Percentiles rank a stretch among this genome's conserved stretches.
These are phyloP conservation scores for Fusarium drepaniforme DNA, from an alignment of 2,329 filamentous ascomycete genomes.

Conservation along the genomic window DNA sequence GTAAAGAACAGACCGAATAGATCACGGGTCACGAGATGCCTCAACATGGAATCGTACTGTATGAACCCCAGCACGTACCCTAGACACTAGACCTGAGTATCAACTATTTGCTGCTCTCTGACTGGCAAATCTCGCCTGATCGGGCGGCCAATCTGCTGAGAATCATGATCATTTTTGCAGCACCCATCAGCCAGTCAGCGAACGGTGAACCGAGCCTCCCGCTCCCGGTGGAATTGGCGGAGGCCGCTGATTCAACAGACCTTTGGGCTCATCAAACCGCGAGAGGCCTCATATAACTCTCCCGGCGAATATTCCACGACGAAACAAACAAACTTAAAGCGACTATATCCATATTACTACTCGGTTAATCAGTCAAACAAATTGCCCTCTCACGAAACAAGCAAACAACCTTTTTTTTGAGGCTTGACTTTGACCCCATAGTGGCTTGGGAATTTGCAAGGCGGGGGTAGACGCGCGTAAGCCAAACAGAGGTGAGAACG, in stretches of 20 bases:
- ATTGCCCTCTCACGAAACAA: neutral
- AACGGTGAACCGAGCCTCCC: neutral
- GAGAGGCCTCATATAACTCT: neutral
- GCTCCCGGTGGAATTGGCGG: neutral
- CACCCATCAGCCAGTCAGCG: neutral
- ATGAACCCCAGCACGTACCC: neutral
- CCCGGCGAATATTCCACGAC: neutral
- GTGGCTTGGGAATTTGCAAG: conserved; percentile 32
- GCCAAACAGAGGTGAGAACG: conserved; percentile 26
- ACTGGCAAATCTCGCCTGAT: conserved; percentile 17
- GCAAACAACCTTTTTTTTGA: conserved; percentile 1
- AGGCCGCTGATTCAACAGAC: neutral
- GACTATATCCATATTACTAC: neutral
- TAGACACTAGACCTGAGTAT: neutral
- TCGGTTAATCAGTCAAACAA: neutral
- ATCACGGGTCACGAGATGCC: neutral
- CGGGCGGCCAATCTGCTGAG: conserved; percentile 5
- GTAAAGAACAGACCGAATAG: neutral
- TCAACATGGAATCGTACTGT: neutral
- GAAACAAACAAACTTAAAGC: neutral
- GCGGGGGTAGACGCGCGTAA: conserved; percentile 2
- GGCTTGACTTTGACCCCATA: conserved; percentile 29
- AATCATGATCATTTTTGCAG: conserved; percentile 5
- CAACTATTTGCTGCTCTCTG: conserved; percentile 3
- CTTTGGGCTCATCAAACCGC: neutral